Evolutionary conservation across 2,329 filamentous ascomycete genomes (phyloP).

Genomic region (Clonostachys sp.): DNA sequence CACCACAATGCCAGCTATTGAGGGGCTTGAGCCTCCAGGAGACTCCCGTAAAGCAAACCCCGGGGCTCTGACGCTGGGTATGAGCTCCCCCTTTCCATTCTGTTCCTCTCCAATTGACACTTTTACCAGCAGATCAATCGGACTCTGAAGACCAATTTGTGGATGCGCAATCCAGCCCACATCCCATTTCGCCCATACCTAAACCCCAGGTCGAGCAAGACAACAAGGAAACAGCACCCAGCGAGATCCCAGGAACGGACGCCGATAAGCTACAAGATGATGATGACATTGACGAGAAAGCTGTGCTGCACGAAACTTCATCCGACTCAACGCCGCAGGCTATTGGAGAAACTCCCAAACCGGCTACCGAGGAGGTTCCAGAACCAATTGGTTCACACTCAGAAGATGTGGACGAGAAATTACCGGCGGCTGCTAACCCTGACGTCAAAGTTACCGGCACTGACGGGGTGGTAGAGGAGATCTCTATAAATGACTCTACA

Average conservation of each 20-base stretch:
- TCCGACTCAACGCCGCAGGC: conserved; percentile 12
- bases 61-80: conserved; percentile 57
- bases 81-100: conserved; percentile 5
- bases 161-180: conserved; percentile 54
- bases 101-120: conserved; percentile 10
- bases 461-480: too few species aligned
- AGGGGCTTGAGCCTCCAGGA: conserved; percentile 22
- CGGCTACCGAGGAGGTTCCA: conserved; percentile 47
- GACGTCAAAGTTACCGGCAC: conserved; percentile 36
- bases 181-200: conserved; percentile 47
- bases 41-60: conserved; percentile 38
- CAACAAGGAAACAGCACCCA: conserved; percentile 42
- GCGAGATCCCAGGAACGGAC: conserved; percentile 57
- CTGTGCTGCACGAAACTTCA: conserved; percentile 29
- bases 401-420: conserved; percentile 37
- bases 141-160: conserved; percentile 69
- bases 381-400: conserved; percentile 37
- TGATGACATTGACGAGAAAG: conserved; percentile 59
- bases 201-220: conserved; percentile 55
- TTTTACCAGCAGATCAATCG: conserved; percentile 38
- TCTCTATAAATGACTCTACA: too few species aligned
- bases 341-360: conserved; percentile 34
- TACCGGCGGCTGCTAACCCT: conserved; percentile 46
- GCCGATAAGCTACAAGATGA: conserved; percentile 50
- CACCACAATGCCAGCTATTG: conserved; percentile 17